Evolutionary conservation across 106 monocot species (phyloP), one percentile per base, ranked within the genome.

Genomic region (Amphibolis antarctica): DNA sequence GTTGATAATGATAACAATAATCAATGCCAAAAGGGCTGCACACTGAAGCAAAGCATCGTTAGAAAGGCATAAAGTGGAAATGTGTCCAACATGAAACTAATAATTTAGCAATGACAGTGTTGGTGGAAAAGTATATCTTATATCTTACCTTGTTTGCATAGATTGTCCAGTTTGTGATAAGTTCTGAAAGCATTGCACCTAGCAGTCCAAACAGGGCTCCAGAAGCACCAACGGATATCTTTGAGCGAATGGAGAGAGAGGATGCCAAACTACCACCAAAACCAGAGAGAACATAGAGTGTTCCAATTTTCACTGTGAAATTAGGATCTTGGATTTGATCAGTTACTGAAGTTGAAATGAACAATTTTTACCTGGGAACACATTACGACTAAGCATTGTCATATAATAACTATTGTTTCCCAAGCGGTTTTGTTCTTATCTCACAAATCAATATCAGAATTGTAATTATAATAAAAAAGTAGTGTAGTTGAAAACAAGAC

Each of bases 111-210:
- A 42, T 42, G 17, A 9, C 18, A 60, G 19, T 18, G 18, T n/a
- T n/a, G n/a, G n/a, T 4, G 31, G 42, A 42, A 42, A 60, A 4
- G 14, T n/a, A 1, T 49, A n/a, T 49, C n/a, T 49, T n/a, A 49
- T 12, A 49, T 49, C 22, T 36, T 9, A 71, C 71, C 71, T 71
- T 71, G n/a, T 71, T 71, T 9, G 62, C 50, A 23, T 71, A 71
- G 31, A 71, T 71, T 21, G 62, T 71, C 71, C 71, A 71, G 22
- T 71, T 71, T 50, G 62, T 63, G 19, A 71, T 62, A 28, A 71
- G 71, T 28, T 71, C 71, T 14, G 71, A 62, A 50, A 71, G 61
- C 71, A 71, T 71, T 14, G 71, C 61, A 43, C 71, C 71, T 42
- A 71, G 42, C 13, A 71, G 49, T 52, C 71, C 71, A 62, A 71